Conservation (phyloP, 495 filamentous ascomycete species). For the Saxispiralis lemnorum region DNA sequence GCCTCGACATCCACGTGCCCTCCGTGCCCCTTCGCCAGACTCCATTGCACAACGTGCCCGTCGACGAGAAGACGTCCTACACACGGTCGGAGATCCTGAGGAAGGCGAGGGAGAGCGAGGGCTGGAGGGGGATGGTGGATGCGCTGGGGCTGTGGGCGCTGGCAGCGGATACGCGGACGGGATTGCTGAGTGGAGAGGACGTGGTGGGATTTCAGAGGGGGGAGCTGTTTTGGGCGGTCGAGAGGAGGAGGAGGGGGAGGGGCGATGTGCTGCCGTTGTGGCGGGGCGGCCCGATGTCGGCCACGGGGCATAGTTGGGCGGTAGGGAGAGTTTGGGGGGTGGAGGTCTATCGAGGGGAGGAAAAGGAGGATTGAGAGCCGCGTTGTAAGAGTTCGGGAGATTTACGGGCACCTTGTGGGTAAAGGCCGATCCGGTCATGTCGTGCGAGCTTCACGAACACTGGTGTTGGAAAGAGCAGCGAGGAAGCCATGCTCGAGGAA, state of each 20-base stretch:
- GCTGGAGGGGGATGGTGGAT: slow-evolving; percentile 3
- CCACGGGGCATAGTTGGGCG: not conserved
- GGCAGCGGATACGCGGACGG: slow-evolving; percentile 8
- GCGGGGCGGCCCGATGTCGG: slow-evolving; percentile 13
- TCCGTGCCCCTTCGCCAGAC: slow-evolving; percentile 3
- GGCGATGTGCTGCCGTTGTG: slow-evolving; percentile 10
- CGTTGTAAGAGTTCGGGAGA: not conserved
- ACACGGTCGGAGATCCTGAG: slow-evolving; percentile 5
- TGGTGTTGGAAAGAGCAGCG: too few relatives aligned
- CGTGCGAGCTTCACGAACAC: too few relatives aligned
- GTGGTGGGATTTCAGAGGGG: slow-evolving; percentile 11
- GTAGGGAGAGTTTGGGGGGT: slow-evolving; percentile 1
- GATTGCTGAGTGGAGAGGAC: slow-evolving; percentile 8
- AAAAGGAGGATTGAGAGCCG: slow-evolving; percentile 2
- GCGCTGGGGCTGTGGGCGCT: slow-evolving; percentile 13
- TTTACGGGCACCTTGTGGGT: too few relatives aligned
- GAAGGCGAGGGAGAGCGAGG: not conserved
- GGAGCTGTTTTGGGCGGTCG: slow-evolving; percentile 4
- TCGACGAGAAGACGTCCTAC: slow-evolving; percentile 11
- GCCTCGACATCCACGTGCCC: slow-evolving; percentile 13
- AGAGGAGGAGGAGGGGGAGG: slow-evolving; percentile 10
- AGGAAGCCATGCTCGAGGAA: too few relatives aligned
- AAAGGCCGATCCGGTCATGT: too few relatives aligned
- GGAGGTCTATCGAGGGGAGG: slow-evolving; percentile 1
- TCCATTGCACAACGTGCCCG: slow-evolving; percentile 4